Percentiles rank a stretch among this genome's conserved stretches.
phyloP scores from a whole-genome alignment of 2,329 filamentous ascomycete species.

The Aspergillus fumigatus region DNA sequence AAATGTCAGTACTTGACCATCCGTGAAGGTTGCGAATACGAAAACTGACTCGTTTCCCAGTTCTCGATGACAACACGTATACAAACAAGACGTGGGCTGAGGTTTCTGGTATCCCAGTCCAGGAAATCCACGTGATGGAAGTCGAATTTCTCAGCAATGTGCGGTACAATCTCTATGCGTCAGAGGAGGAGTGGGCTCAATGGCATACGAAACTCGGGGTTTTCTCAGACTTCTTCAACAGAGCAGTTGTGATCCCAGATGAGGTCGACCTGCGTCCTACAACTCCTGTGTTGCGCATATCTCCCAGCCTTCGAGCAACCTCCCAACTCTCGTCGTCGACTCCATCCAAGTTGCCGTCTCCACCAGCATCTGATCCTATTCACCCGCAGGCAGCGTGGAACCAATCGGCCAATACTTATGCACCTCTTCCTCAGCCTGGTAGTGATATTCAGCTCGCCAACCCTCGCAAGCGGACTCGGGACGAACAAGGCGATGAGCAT shows the following conservation, averaged over 20 bases:
- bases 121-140: constrained; percentile 98
- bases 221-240: constrained; percentile 79
- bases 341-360: constrained; percentile 39
- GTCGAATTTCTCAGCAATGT: constrained; percentile 99
- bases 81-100: constrained; percentile 99
- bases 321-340: constrained; percentile 25
- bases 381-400: constrained; percentile 26
- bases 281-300: constrained; percentile 27
- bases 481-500: constrained; percentile 52
- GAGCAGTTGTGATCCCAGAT: constrained; percentile 51
- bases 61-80: constrained; percentile 97
- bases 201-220: constrained; percentile 81
- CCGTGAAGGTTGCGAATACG: background rate
- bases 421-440: constrained; percentile 19
- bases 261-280: constrained; percentile 30
- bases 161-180: constrained; percentile 86
- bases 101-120: constrained; percentile 87
- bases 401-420: constrained; percentile 22
- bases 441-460: constrained; percentile 18
- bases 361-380: constrained; percentile 28
- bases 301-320: constrained; percentile 34
- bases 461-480: constrained; percentile 56
- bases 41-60: constrained; percentile 40
- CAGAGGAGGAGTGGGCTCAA: constrained; percentile 76
- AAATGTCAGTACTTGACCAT: constrained; percentile 62